phyloP scores from a whole-genome alignment of 2,329 filamentous ascomycete species.

The Fusarium nygamai region DNA sequence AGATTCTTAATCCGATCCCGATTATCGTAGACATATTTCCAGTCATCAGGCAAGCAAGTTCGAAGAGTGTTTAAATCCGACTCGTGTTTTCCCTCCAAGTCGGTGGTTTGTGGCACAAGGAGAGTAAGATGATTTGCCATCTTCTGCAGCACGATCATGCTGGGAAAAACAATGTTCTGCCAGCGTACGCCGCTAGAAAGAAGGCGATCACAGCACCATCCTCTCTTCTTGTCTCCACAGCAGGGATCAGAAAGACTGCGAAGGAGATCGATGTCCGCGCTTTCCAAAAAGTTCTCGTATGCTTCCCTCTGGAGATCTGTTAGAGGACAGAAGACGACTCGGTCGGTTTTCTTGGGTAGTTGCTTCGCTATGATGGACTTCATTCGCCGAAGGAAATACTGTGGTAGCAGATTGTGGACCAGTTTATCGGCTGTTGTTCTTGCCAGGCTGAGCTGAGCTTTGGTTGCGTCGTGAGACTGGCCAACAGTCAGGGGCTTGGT shows the following conservation, averaged over 20 bases:
- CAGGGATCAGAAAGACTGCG: slow-evolving; percentile 75
- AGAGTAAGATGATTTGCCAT: slow-evolving; percentile 93
- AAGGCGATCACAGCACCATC: slow-evolving; percentile 79
- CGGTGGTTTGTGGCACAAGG: slow-evolving; percentile 74
- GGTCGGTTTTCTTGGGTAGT: slow-evolving; percentile 92
- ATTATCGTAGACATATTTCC: slow-evolving; percentile 77
- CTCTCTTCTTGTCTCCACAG: slow-evolving; percentile 70
- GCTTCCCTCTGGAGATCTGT: slow-evolving; percentile 83
- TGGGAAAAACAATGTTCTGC: slow-evolving; percentile 84
- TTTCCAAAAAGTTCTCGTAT: slow-evolving; percentile 81
- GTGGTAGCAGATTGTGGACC: slow-evolving; percentile 85
- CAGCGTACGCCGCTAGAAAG: slow-evolving; percentile 73
- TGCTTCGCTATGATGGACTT: slow-evolving; percentile 93
- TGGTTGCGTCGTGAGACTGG: slow-evolving; percentile 91
- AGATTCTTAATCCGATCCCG: slow-evolving; percentile 83
- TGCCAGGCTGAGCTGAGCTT: slow-evolving; percentile 82
- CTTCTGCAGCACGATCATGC: slow-evolving; percentile 84
- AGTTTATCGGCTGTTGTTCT: slow-evolving; percentile 85
- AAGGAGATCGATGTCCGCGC: slow-evolving; percentile 75
- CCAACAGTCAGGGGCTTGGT: slow-evolving; percentile 83
- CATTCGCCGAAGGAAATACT: slow-evolving; percentile 91
- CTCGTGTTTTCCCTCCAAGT: slow-evolving; percentile 76
- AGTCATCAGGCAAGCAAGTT: slow-evolving; percentile 77
- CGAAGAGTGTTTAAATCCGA: slow-evolving; percentile 80
- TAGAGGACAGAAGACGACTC: slow-evolving; percentile 93